Conservation (phyloP, 2,329 filamentous ascomycete genomes). For the Botrytis hyacinthi region DNA sequence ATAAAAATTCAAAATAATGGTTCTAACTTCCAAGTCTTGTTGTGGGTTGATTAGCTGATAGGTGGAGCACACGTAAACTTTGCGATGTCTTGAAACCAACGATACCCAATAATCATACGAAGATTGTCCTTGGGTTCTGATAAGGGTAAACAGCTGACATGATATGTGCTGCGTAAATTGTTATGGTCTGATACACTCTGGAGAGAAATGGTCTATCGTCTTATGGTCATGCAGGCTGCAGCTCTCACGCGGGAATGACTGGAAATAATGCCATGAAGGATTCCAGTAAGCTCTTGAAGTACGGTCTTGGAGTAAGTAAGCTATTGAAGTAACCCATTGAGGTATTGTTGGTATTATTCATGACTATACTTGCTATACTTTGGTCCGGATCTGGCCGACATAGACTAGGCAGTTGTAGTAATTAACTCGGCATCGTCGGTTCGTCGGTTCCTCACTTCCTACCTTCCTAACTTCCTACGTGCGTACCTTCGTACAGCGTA, state of each 20-base stretch:
- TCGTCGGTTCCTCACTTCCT: not conserved
- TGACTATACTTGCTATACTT: not conserved
- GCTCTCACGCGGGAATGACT: not conserved
- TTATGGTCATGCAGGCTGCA: not conserved
- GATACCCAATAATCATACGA: constrained; percentile 11
- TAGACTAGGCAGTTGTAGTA: not conserved
- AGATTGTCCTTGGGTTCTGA: not conserved
- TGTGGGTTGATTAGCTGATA: not conserved
- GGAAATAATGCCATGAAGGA: not conserved
- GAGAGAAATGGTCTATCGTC: not conserved
- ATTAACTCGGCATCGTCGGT: not conserved
- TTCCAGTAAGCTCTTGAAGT: not conserved
- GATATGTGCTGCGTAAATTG: not conserved
- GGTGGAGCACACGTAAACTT: not conserved
- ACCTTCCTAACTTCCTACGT: too few species aligned
- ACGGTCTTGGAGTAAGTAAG: too few species aligned
- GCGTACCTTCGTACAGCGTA: not conserved
- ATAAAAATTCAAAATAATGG: not conserved
- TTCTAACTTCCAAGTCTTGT: not conserved
- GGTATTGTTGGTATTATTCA: not conserved
- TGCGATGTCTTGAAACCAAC: not conserved
- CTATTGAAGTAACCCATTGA: not conserved
- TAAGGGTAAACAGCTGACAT: not conserved
- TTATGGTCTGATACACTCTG: not conserved
- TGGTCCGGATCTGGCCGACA: not conserved